A percentile compares a stretch with the other conserved stretches of the same genome.
Evolutionary conservation across 2,329 filamentous ascomycete species (phyloP).

Genomic region (Nemania diffusa): DNA sequence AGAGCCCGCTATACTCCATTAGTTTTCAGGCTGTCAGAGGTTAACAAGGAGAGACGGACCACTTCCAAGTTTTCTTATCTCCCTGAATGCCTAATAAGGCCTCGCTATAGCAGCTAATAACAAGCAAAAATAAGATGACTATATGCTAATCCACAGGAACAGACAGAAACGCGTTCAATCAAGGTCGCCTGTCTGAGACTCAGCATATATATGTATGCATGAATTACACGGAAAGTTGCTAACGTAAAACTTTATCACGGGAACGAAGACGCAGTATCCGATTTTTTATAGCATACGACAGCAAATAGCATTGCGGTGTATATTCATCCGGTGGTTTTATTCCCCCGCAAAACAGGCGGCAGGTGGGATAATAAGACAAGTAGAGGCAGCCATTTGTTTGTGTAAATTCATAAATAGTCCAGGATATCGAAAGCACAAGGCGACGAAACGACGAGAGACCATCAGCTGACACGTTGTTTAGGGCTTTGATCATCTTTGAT

Average conservation of each 20-base stretch:
- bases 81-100: neutral
- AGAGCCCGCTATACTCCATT: conserved; percentile 7
- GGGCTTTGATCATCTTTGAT: neutral
- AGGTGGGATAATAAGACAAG: neutral
- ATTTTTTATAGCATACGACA: neutral
- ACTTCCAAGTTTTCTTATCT: conserved; percentile 20
- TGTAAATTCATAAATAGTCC: conserved; percentile 11
- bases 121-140: neutral
- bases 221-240: conserved; percentile 13
- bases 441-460: conserved; percentile 4
- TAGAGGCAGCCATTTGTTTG: neutral
- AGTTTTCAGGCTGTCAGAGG: conserved; percentile 28
- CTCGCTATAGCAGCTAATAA: neutral
- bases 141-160: neutral
- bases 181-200: neutral
- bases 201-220: neutral
- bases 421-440: conserved; percentile 3
- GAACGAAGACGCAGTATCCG: neutral
- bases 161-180: neutral
- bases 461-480: conserved; percentile 19
- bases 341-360: conserved; percentile 4
- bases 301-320: conserved; percentile 11
- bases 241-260: neutral
- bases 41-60: conserved; percentile 18
- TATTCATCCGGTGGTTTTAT: conserved; percentile 5